Conservation (phyloP, 1,284 basidiomycete genomes). For the Cryptococcus sp. region DNA sequence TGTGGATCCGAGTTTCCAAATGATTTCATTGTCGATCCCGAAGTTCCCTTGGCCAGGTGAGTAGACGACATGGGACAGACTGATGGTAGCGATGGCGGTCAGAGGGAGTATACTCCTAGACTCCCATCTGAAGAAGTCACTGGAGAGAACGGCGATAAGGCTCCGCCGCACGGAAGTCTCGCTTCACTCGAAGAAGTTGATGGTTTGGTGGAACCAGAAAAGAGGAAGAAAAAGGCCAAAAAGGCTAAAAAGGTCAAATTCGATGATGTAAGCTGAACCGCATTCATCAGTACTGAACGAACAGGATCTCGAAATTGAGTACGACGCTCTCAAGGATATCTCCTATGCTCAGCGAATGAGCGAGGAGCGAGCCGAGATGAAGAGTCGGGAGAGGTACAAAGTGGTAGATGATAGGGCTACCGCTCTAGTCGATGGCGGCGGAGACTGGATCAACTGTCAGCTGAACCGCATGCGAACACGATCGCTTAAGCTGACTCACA, state of each 20-base stretch:
- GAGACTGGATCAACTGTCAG: conserved; percentile 1
- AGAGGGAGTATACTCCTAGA: too few species aligned
- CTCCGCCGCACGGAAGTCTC: not conserved
- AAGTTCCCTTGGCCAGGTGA: too few species aligned
- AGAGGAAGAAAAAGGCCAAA: conserved; percentile 11
- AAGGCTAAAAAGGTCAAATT: conserved; percentile 11
- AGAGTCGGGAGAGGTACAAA: conserved; percentile 11
- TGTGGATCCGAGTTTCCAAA: too few species aligned
- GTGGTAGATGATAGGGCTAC: conserved; percentile 5
- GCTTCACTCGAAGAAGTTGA: conserved; percentile 5
- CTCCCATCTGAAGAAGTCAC: too few species aligned
- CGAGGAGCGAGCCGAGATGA: conserved; percentile 3
- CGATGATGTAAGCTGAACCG: conserved; percentile 14
- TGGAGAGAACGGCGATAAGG: not conserved
- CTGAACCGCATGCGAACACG: not conserved
- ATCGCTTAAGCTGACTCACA: conserved; percentile 6
- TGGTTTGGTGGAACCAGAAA: conserved; percentile 7
- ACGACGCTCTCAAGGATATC: conserved; percentile 9
- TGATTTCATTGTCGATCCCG: too few species aligned
- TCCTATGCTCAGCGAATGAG: conserved; percentile 18
- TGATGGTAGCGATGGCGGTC: too few species aligned
- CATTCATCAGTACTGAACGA: not conserved
- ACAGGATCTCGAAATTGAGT: conserved; percentile 14
- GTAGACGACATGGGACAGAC: too few species aligned
- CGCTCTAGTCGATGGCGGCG: conserved; percentile 22